Evolutionary conservation across 495 filamentous ascomycete genomes (phyloP).

Genomic region (Neurospora africana): DNA sequence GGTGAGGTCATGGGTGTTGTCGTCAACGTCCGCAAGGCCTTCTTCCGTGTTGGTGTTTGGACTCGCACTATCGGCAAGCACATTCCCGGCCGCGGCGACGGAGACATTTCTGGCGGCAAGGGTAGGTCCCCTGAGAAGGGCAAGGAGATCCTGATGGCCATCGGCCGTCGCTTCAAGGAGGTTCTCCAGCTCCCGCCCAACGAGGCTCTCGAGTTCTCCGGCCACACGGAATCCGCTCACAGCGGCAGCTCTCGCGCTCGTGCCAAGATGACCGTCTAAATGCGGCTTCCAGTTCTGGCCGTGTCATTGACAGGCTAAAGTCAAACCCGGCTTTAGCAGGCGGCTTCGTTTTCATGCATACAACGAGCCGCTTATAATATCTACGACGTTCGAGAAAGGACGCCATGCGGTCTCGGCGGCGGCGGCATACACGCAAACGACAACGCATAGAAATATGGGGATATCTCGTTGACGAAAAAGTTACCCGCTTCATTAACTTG

Average conservation of each 20-base stretch:
- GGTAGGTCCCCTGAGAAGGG: conserved; percentile 66
- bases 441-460: neutral
- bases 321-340: neutral
- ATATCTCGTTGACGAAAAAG: neutral
- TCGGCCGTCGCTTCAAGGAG: conserved; percentile 85
- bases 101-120: conserved; percentile 55
- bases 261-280: conserved; percentile 79
- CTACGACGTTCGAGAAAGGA: neutral
- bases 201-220: conserved; percentile 86
- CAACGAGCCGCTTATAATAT: neutral
- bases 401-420: neutral
- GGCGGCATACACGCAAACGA: neutral
- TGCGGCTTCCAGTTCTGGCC: neutral
- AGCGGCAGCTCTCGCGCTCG: conserved; percentile 88
- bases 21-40: conserved; percentile 95
- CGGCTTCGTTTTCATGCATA: neutral
- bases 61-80: conserved; percentile 82
- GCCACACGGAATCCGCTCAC: conserved; percentile 89
- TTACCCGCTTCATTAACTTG: neutral
- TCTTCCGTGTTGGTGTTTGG: conserved; percentile 92
- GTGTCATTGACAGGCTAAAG: neutral
- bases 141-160: conserved; percentile 67
- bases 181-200: conserved; percentile 62
- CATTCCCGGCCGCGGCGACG: conserved; percentile 62
- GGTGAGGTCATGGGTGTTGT: conserved; percentile 98